A percentile compares a stretch with the other conserved stretches of the same genome.
Evolutionary conservation across 805 yeast genomes (phyloP).

Genomic region (Komagataella pseudopastoris): DNA sequence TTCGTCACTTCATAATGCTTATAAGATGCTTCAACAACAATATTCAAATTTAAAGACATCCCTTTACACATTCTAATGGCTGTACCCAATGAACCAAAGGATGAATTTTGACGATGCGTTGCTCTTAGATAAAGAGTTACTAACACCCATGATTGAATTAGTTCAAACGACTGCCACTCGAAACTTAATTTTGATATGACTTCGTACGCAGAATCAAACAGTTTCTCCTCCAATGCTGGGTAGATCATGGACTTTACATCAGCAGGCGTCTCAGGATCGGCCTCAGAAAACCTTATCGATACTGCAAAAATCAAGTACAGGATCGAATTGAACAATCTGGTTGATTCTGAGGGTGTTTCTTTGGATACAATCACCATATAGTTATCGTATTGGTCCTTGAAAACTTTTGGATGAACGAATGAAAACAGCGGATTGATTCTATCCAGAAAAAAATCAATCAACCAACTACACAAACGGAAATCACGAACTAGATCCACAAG

Average conservation of each 20-base stretch:
- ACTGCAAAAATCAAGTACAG: constrained; percentile 34
- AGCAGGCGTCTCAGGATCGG: constrained; percentile 6
- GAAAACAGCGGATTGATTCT: too few species aligned
- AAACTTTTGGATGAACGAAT: too few species aligned
- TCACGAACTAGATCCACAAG: too few species aligned
- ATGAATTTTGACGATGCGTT: not conserved
- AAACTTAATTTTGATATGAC: constrained; percentile 25
- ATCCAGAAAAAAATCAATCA: too few species aligned
- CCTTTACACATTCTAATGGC: not conserved
- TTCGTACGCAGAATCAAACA: constrained; percentile 26
- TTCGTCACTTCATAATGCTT: not conserved
- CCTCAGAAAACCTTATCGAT: constrained; percentile 37
- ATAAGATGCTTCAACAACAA: not conserved
- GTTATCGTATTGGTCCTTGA: too few species aligned
- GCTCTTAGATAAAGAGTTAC: constrained; percentile 26
- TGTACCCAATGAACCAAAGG: not conserved
- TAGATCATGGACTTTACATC: too few species aligned
- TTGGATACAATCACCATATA: constrained; percentile 1
- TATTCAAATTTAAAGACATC: not conserved
- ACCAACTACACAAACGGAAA: too few species aligned
- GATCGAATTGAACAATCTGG: constrained; percentile 38
- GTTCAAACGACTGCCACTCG: constrained; percentile 39
- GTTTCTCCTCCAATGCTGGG: constrained; percentile 21
- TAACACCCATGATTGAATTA: constrained; percentile 37
- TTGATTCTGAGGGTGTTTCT: constrained; percentile 6